These are phyloP conservation scores for Colletotrichum graminicola DNA, from an alignment of 2,329 filamentous ascomycete species.

Conservation along the genomic window DNA sequence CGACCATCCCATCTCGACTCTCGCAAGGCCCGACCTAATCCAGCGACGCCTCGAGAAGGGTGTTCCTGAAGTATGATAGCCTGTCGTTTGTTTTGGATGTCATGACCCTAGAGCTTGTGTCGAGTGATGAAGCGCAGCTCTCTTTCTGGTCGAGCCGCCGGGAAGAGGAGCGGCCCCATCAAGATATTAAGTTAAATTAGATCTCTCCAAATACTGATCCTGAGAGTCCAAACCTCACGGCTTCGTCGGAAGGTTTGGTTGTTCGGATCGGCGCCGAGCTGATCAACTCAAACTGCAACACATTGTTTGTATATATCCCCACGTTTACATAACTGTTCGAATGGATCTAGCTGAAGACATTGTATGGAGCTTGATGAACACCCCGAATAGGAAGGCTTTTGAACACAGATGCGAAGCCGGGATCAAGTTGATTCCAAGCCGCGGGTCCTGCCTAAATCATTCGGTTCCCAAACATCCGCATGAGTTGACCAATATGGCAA, in stretches of 20 bases:
- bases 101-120: slow-evolving; percentile 1
- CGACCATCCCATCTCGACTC: slow-evolving; percentile 26
- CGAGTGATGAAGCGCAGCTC: neutral
- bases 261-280: slow-evolving; percentile 7
- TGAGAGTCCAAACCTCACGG: neutral
- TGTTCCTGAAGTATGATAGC: neutral
- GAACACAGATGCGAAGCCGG: slow-evolving; percentile 25
- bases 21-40: slow-evolving; percentile 34
- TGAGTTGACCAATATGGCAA: slow-evolving; percentile 40
- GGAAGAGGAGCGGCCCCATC: neutral
- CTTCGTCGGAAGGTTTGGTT: neutral
- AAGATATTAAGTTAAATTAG: neutral
- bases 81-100: slow-evolving; percentile 1
- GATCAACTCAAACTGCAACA: slow-evolving; percentile 34
- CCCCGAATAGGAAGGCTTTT: slow-evolving; percentile 17
- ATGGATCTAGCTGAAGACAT: slow-evolving; percentile 5
- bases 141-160: neutral
- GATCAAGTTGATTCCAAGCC: slow-evolving; percentile 35
- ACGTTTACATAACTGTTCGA: slow-evolving; percentile 8
- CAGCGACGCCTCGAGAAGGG: slow-evolving; percentile 21
- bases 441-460: slow-evolving; percentile 14
- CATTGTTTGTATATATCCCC: slow-evolving; percentile 19
- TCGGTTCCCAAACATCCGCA: slow-evolving; percentile 13
- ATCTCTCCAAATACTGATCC: neutral
- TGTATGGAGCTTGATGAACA: neutral